Evolutionary conservation across 441 rosid genomes (phyloP).

Genomic region (Mallotus repandus): DNA sequence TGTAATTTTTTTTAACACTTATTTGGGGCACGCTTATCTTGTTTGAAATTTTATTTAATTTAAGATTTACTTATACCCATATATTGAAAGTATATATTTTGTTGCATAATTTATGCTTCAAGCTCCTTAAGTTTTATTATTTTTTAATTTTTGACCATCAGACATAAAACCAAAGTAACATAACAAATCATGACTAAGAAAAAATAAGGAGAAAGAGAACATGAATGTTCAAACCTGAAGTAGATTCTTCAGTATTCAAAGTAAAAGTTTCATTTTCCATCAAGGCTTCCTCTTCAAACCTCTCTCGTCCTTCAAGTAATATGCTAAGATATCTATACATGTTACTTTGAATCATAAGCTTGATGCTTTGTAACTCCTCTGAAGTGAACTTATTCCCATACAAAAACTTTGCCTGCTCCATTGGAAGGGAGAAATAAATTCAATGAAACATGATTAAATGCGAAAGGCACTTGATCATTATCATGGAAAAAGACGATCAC

Average conservation of each 20-base stretch:
- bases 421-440: slow-evolving; percentile 12
- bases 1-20: too few species aligned
- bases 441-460: not conserved
- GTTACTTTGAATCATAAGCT: slow-evolving; percentile 64
- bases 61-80: not conserved
- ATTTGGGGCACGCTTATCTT: too few species aligned
- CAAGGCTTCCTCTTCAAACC: slow-evolving; percentile 61
- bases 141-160: too few species aligned
- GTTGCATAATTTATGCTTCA: too few species aligned
- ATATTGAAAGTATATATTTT: not conserved
- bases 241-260: slow-evolving; percentile 23
- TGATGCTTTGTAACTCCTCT: slow-evolving; percentile 50
- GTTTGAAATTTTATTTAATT: too few species aligned
- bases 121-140: too few species aligned
- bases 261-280: slow-evolving; percentile 11
- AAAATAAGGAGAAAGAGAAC: not conserved
- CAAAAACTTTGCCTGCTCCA: slow-evolving; percentile 51
- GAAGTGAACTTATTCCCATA: slow-evolving; percentile 51
- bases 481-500: not conserved
- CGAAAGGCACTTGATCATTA: not conserved
- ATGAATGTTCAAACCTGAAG: slow-evolving; percentile 25
- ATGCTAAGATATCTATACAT: slow-evolving; percentile 63
- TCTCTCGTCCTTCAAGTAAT: slow-evolving; percentile 60
- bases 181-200: not conserved
- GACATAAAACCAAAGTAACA: too few species aligned